Evolutionary conservation across 2,329 filamentous ascomycete genomes (phyloP).

Genomic region (Stachybotrys chlorohalonatus): DNA sequence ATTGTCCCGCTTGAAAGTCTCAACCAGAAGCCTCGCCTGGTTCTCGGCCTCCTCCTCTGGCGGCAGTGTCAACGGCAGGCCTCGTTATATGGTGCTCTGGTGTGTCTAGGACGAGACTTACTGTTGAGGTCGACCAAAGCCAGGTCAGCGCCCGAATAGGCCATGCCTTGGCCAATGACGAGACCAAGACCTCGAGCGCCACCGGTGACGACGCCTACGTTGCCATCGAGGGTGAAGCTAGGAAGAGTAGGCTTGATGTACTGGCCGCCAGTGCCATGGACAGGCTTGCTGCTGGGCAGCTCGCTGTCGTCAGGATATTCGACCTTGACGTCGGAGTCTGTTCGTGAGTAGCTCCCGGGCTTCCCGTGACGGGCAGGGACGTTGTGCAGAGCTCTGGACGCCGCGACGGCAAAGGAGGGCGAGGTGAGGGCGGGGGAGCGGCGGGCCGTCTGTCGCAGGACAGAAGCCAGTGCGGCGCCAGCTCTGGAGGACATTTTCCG

Average conservation of each 20-base stretch:
- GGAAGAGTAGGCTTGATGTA: slow-evolving; percentile 81
- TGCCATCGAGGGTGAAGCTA: slow-evolving; percentile 77
- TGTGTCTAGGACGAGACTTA: slow-evolving; percentile 30
- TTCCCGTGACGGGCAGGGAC: slow-evolving; percentile 26
- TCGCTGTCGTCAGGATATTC: slow-evolving; percentile 69
- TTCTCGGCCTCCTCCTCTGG: slow-evolving; percentile 74
- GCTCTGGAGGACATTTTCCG: slow-evolving; percentile 8
- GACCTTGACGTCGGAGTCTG: slow-evolving; percentile 67
- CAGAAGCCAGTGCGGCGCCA: slow-evolving; percentile 10
- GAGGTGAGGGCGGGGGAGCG: slow-evolving; percentile 10
- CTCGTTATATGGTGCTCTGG: not conserved
- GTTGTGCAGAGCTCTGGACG: slow-evolving; percentile 21
- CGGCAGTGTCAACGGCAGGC: slow-evolving; percentile 6
- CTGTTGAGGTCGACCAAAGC: slow-evolving; percentile 93
- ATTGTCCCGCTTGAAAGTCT: slow-evolving; percentile 71
- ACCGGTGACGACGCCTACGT: slow-evolving; percentile 79
- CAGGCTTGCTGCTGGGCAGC: slow-evolving; percentile 60
- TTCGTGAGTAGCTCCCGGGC: slow-evolving; percentile 65
- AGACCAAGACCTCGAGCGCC: slow-evolving; percentile 82
- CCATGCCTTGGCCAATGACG: slow-evolving; percentile 87
- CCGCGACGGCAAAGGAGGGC: slow-evolving; percentile 11
- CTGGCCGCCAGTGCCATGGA: slow-evolving; percentile 67
- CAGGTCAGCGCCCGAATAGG: slow-evolving; percentile 78
- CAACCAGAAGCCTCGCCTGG: slow-evolving; percentile 64
- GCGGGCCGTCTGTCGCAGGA: slow-evolving; percentile 18